phyloP scores from a whole-genome alignment of 768 basidiomycete species.

The Erythrobasidium yunnanense region DNA sequence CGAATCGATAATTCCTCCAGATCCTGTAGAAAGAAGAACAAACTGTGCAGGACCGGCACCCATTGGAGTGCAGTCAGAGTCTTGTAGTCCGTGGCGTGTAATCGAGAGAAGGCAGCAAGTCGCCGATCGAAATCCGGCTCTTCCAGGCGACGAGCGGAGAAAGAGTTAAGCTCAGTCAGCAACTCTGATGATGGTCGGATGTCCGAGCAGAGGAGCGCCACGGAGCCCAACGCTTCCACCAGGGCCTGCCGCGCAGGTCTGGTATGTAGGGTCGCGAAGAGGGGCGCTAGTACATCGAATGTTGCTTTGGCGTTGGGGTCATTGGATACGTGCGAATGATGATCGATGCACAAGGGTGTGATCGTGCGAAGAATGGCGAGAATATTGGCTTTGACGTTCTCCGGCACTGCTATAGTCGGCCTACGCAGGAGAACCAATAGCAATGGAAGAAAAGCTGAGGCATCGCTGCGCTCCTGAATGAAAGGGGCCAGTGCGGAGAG shows the following conservation, averaged over 20 bases:
- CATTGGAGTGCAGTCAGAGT: slow-evolving; percentile 53
- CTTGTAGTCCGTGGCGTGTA: slow-evolving; percentile 57
- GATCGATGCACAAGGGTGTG: slow-evolving; percentile 48
- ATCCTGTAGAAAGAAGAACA: slow-evolving; percentile 77
- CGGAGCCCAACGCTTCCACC: slow-evolving; percentile 53
- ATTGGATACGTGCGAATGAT: slow-evolving; percentile 49
- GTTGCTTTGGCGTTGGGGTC: slow-evolving; percentile 42
- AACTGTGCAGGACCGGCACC: slow-evolving; percentile 72
- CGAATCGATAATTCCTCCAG: slow-evolving; percentile 75
- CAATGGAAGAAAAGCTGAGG: slow-evolving; percentile 58
- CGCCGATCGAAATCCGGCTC: slow-evolving; percentile 89
- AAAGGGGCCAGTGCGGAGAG: slow-evolving; percentile 69
- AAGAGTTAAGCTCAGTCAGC: slow-evolving; percentile 66
- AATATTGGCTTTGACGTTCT: slow-evolving; percentile 74
- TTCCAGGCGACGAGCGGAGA: slow-evolving; percentile 66
- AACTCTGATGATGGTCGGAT: slow-evolving; percentile 50
- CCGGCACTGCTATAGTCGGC: slow-evolving; percentile 62
- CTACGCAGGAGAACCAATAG: slow-evolving; percentile 71
- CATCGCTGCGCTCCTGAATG: slow-evolving; percentile 59
- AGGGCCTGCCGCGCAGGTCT: slow-evolving; percentile 62
- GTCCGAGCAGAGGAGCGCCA: slow-evolving; percentile 47
- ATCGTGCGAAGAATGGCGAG: slow-evolving; percentile 59
- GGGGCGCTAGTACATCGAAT: slow-evolving; percentile 58
- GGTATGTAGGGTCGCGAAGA: slow-evolving; percentile 66
- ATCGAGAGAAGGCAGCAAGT: slow-evolving; percentile 56